Evolutionary conservation across 192 early-diverging fungal genomes (phyloP).

Genomic region (Ambispora gerdemannii): DNA sequence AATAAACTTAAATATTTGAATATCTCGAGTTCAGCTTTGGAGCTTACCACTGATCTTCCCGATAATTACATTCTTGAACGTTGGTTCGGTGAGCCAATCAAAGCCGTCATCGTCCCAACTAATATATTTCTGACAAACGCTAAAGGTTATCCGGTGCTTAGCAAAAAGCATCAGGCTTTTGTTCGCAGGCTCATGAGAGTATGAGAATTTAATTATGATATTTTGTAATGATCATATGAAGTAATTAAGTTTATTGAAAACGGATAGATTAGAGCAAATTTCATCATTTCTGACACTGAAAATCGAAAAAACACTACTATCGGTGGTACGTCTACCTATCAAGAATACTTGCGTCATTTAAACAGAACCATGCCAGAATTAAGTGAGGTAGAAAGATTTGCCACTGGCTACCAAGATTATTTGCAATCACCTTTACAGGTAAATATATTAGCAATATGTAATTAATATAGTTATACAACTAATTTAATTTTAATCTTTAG

Average conservation of each 20-base stretch:
- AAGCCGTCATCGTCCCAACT: constrained; percentile 68
- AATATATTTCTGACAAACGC: constrained; percentile 72
- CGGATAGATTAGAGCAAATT: constrained; percentile 29
- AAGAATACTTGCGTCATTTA: constrained; percentile 79
- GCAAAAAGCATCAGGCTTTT: constrained; percentile 71
- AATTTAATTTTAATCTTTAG: constrained; percentile 38
- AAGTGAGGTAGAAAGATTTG: constrained; percentile 68
- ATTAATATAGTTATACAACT: neutral
- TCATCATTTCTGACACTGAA: constrained; percentile 34
- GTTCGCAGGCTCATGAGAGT: constrained; percentile 50
- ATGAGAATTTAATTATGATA: constrained; percentile 32
- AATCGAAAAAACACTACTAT: constrained; percentile 33
- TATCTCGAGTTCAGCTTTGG: constrained; percentile 49
- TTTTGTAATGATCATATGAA: neutral
- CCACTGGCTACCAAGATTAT: constrained; percentile 86
- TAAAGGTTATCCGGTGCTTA: constrained; percentile 86
- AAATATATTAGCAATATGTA: neutral
- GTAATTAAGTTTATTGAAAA: neutral
- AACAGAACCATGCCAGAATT: constrained; percentile 56
- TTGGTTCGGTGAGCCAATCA: constrained; percentile 91
- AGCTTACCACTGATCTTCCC: constrained; percentile 50
- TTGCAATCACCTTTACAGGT: constrained; percentile 74
- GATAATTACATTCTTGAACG: constrained; percentile 42
- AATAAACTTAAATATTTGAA: neutral
- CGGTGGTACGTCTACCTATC: constrained; percentile 57